Evolutionary conservation across 495 filamentous ascomycete genomes (phyloP), one percentile per base, ranked within the genome.

Genomic region (Aspergillus steynii): DNA sequence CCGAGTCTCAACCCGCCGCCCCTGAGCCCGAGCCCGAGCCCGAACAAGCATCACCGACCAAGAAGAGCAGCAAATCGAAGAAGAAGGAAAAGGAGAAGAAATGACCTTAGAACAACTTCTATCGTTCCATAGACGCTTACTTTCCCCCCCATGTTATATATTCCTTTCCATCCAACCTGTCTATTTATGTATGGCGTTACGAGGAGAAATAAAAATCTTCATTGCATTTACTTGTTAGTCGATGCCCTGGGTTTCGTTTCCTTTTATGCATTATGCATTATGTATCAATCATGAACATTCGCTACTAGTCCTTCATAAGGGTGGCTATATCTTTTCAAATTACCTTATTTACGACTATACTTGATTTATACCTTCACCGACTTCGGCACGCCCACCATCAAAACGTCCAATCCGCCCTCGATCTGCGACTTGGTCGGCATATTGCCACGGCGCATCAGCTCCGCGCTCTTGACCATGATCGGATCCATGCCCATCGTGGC

Each of bases 401-500:
- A 71, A 32, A 96, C 82, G 80, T 96, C 90, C 50, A 90, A 71
- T 0, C 92, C 93, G 29, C 73, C 80, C 71, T 87, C 59, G 53
- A 99, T 79, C 70, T 96, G 83, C 62, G 78, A 82, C 85, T 96
- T 96, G 27, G 74, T 82, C 1, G 90, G 88, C 93, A 98, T 97
- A 69, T 83, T 87, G 31, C 83, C 84, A 61, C 88, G 80, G 66
- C 87, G 78, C 92, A 99, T 96, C 77, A 97, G 77, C 79, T 96
- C 94, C 20, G 89, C 89, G 52, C 81, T 82, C 79, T 96, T 88
- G 1, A 74, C 74, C 90, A 97, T 93, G 59, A 90, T 81, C 1
- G 95, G 95, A 76, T 99, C 95, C 76, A 87, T 86, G 61, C 86
- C 86, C 92, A 97, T 96, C 59, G 83, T 92, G 0, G 92, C 92